Evolutionary conservation across 192 early-diverging fungal species (phyloP).

Genomic region (Mortierella claussenii): DNA sequence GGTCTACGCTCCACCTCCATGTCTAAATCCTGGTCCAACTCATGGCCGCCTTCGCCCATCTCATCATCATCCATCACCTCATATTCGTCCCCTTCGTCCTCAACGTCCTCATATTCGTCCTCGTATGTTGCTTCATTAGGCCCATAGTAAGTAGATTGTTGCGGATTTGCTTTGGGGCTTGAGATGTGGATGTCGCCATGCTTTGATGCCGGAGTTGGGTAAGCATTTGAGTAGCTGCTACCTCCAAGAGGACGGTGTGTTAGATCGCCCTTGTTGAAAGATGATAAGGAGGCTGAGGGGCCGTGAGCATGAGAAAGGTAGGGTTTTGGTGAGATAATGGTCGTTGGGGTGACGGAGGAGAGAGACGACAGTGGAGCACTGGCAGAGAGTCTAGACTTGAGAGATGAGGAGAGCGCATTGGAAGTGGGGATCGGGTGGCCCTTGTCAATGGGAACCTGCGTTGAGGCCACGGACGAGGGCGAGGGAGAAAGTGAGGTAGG

Average conservation of each 20-base stretch:
- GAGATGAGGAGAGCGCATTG: constrained; percentile 37
- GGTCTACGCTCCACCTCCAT: constrained; percentile 15
- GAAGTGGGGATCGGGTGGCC: constrained; percentile 53
- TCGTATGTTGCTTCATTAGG: constrained; percentile 15
- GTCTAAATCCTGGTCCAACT: background rate
- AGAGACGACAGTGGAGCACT: constrained; percentile 46
- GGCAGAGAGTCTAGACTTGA: constrained; percentile 37
- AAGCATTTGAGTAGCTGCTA: constrained; percentile 14
- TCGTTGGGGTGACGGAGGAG: constrained; percentile 46
- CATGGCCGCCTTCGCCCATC: constrained; percentile 14
- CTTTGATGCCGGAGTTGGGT: constrained; percentile 19
- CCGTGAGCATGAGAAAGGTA: constrained; percentile 14
- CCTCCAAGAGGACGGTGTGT: background rate
- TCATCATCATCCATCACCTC: constrained; percentile 19
- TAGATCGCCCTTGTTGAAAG: constrained; percentile 12
- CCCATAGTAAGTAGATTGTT: background rate
- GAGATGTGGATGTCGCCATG: constrained; percentile 7
- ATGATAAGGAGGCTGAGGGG: constrained; percentile 4
- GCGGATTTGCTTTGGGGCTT: constrained; percentile 12
- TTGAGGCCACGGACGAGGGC: constrained; percentile 11
- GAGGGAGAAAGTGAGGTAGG: constrained; percentile 17
- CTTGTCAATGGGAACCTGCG: constrained; percentile 34
- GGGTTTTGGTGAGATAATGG: constrained; percentile 50
- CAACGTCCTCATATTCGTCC: constrained; percentile 7
- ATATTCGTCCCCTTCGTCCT: constrained; percentile 28